Base-by-base conservation (phyloP, 257 asterid genomes). In the Osmanthus fragrans region DNA sequence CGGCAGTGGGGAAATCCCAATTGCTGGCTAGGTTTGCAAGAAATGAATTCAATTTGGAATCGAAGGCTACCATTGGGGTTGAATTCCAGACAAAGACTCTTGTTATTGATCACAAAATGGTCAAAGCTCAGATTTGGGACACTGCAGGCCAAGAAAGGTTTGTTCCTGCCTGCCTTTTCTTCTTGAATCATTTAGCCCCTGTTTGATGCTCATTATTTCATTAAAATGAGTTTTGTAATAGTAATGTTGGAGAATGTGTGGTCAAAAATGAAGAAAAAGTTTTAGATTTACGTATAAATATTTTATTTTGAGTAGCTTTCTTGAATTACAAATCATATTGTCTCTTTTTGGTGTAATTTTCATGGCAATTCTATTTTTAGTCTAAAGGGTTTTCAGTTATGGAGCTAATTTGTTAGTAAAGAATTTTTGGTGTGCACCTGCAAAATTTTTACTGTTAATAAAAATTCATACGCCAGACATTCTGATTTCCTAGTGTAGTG, bases 111-210 rank as follows among this genome's bases (percentile, higher is more conserved):
- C 79, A 85, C 2, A 93, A 90, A 71, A 90, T 93, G 32, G 95
- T 91, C 27, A 93, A 93, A 93, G 96, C 98, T 10, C 98, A 93
- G 84, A 93, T 93, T 85, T 93, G 98, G 97, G 98, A 93, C 75
- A 93, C 98, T 80, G 98, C 98, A n/a, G 98, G 98, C 37, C 97
- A 91, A 84, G 98, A 93, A 80, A 90, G 97, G 97, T 90, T 47
- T 72, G 73, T 78, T 45, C 5, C 18, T 39, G 77, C 4, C 49
- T 54, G 30, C 23, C 30, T n/a, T 60, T 27, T 77, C 5, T 32
- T 47, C 49, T 47, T 7, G 19, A 70, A 49, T 49, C 25, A n/a
- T 74, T 45, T 25, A 25, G 27, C 27, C 27, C 27, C 27, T 25
- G 27, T 25, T 25, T 25, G 27, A 25, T 25, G 27, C 27, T 25